Evolutionary conservation across 228 moss, liverwort and hornwort species (phyloP), one percentile per base, ranked within the genome.

Genomic region (Sphagnum magellanicum): DNA sequence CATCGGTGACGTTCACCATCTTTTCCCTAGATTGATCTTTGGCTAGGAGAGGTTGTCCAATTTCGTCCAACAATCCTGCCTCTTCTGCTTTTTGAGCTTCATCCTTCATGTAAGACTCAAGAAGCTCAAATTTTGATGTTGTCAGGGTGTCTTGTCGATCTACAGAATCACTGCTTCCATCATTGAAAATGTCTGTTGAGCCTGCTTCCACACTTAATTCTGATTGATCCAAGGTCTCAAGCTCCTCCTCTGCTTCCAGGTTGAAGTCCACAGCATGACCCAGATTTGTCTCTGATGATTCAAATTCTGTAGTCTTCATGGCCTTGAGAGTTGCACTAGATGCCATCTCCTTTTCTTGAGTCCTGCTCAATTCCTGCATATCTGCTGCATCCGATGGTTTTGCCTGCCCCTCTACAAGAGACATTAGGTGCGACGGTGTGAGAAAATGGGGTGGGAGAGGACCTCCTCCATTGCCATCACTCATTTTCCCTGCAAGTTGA

Each of bases 1-100:
- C 74, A 50, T 74, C 78, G 6, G 78, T 79, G 10, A 58, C 62
- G 53, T 76, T 79, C 49, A 68, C 63, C 67, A 74, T 74, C 61
- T 73, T 67, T 52, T 82, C 86, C 63, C 75, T 82, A 5, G 74
- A 66, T 63, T 81, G 75, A 53, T 88, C 81, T 49, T 79, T 75
- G 6, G 77, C 75, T 13, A 47, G 79, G 32, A 73, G 51, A 47
- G 74, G 58, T 14, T 72, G 75, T 10, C 84, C 84, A 53, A 84
- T 75, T 50, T 88, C 88, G 52, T 88, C 84, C 58, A 75, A 59
- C 53, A 64, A 67, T 10, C 81, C 84, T 48, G 71, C 79, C 63
- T 84, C 84, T 64, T 84, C 84, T 32, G 67, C 70, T 66, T 71
- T 79, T 6, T 71, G 79, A 0, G 59, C 64, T 50, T 88, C 84